Percentiles rank a stretch among this genome's conserved stretches.
These are phyloP conservation scores for Psidium friedrichsthalianum DNA, from an alignment of 345 rosid genomes.

Conservation along the genomic window DNA sequence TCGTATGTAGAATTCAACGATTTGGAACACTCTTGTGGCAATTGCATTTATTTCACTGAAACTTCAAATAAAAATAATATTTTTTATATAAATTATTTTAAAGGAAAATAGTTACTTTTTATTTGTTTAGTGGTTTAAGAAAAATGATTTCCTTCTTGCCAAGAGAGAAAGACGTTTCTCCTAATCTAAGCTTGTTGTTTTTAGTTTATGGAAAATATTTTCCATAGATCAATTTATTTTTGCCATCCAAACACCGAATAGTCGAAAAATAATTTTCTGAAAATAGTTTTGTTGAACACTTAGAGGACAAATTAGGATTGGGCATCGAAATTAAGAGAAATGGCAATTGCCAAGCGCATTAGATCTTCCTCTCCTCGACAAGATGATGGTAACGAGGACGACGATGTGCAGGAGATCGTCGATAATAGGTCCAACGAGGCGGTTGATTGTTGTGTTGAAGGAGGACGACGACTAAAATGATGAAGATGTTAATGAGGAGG, in stretches of 20 bases:
- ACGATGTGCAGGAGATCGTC: constrained; percentile 39
- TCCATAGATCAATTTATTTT: background rate
- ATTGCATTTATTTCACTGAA: background rate
- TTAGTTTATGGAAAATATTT: background rate
- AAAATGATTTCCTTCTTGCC: background rate
- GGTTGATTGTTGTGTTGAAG: constrained; percentile 4
- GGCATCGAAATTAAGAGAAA: too few species aligned
- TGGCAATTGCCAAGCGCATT: too few species aligned
- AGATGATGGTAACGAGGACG: constrained; percentile 32
- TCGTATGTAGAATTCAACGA: too few species aligned
- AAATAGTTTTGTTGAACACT: background rate
- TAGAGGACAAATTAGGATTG: too few species aligned
- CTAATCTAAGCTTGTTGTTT: background rate
- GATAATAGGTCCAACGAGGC: constrained; percentile 36
- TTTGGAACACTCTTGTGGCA: too few species aligned
- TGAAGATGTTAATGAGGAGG: constrained; percentile 29
- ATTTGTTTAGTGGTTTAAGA: background rate
- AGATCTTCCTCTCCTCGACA: background rate
- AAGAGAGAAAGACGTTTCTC: background rate
- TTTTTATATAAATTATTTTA: too few species aligned
- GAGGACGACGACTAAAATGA: background rate
- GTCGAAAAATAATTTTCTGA: background rate
- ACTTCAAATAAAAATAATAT: background rate
- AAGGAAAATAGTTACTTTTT: background rate
- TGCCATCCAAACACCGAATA: background rate